Evolutionary conservation across 2,329 filamentous ascomycete species (phyloP), one percentile per base, ranked within the genome.

Genomic region (Sclerotinia subarctica): DNA sequence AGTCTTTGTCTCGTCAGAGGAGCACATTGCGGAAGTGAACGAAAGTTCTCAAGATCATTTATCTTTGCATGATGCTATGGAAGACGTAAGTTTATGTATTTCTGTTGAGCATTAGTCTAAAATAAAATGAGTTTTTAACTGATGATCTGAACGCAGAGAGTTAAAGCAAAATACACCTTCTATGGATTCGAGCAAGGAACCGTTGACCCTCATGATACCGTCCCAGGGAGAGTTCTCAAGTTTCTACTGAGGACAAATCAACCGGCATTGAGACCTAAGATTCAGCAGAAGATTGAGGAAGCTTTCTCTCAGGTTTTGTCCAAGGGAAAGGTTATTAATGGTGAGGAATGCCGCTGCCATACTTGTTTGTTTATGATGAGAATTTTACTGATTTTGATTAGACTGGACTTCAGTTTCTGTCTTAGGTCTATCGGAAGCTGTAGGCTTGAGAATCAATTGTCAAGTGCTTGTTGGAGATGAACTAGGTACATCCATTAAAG

Each of bases 391-490:
- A 54, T 5, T 21, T 2, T 3, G 19, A 17, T 4, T 35, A 54
- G 52, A 54, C 11, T 54, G 52, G 52, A 54, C 52, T 21, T 54
- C 52, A 21, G 52, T 54, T 54, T 54, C 52, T 54, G 52, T 54
- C 29, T 35, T 54, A 35, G 52, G 52, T 19, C 13, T 54, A 21
- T 54, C 52, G 21, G 26, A 54, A 11, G 52, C 29, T 11, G 26
- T 54, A 10, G 52, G 52, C 4, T 54, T 54, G 19, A 54, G 52
- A 54, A 54, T 54, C 29, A 54, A 54, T 54, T 54, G 52, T 35
- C 52, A 54, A 54, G 52, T 54, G 2, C 52, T 54, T n/a, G 52
- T 54, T 11, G 52, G 52, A 35, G 52, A 54, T 35, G 52, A 54
- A 13, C 26, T 54, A 32, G 52, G 52, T 54, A 11, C 29, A 29